A percentile compares a stretch with the other conserved stretches of the same genome.
Evolutionary conservation across 2,329 filamentous ascomycete species (phyloP).

Genomic region (Colletotrichum tropicale): DNA sequence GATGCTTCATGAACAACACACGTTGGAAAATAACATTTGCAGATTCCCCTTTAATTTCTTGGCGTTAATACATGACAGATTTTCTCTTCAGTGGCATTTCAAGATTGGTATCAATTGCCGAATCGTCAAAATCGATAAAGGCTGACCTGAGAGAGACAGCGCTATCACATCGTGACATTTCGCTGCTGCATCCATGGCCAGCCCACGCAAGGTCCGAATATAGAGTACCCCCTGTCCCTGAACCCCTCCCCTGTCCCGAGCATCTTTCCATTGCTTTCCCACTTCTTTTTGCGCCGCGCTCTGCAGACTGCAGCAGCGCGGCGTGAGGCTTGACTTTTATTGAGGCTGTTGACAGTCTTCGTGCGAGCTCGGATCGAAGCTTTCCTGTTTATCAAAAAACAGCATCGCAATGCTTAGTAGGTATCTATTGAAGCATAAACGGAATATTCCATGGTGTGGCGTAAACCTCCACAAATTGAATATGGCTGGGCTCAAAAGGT

Average conservation of each 20-base stretch:
- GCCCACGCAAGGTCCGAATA: conserved; percentile 14
- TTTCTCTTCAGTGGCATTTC: not conserved
- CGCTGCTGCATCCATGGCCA: not conserved
- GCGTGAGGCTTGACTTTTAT: not conserved
- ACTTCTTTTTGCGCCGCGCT: not conserved
- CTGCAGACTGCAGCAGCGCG: not conserved
- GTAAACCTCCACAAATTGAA: not conserved
- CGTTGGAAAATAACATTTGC: not conserved
- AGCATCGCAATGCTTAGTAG: not conserved
- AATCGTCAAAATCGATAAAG: not conserved
- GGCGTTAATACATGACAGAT: not conserved
- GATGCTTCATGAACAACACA: not conserved
- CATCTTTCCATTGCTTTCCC: not conserved
- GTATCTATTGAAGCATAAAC: not conserved
- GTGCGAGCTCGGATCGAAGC: rapidly evolving
- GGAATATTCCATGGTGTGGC: rapidly evolving
- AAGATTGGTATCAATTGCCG: not conserved
- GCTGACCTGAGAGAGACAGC: not conserved
- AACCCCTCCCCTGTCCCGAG: not conserved
- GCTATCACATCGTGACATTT: not conserved
- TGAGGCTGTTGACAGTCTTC: not conserved
- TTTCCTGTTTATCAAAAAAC: not conserved
- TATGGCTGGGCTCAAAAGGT: not conserved
- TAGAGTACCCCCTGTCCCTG: not conserved
- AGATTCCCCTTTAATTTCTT: not conserved